These are phyloP conservation scores for Barnettozyma sp. DNA, from an alignment of 805 yeast genomes.

Conservation along the genomic window DNA sequence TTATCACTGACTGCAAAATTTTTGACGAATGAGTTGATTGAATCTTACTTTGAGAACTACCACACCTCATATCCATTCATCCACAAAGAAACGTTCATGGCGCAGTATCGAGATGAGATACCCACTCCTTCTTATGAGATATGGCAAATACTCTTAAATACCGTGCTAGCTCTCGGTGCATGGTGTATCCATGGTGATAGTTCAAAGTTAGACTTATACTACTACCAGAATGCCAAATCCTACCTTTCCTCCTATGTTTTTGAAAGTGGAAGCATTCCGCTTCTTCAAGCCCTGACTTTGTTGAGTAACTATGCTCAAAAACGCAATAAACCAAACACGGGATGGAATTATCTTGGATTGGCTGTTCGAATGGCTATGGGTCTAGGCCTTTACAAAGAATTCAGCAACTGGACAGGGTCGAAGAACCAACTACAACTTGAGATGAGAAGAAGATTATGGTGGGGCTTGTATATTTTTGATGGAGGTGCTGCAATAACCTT, in stretches of 20 bases:
- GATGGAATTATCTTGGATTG: conserved; percentile 61
- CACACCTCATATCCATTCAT: conserved; percentile 59
- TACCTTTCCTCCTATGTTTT: conserved; percentile 41
- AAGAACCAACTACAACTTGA: conserved; percentile 41
- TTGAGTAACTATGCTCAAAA: conserved; percentile 57
- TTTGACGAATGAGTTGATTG: conserved; percentile 32
- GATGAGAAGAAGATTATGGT: conserved; percentile 57
- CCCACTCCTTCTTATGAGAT: conserved; percentile 37
- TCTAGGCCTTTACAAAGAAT: conserved; percentile 53
- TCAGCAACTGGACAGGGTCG: conserved; percentile 33
- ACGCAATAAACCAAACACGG: conserved; percentile 59
- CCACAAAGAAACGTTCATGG: conserved; percentile 46
- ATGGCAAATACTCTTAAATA: conserved; percentile 49
- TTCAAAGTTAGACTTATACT: conserved; percentile 44
- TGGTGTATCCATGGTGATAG: conserved; percentile 57
- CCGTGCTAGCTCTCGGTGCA: conserved; percentile 60
- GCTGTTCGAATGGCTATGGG: conserved; percentile 64
- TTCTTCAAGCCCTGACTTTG: conserved; percentile 45
- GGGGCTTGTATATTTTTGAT: conserved; percentile 60
- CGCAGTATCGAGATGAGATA: conserved; percentile 36
- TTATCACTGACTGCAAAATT: conserved; percentile 25
- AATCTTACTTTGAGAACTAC: conserved; percentile 49
- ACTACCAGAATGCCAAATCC: conserved; percentile 47
- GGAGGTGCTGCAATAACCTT: conserved; percentile 57
- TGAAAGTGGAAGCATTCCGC: conserved; percentile 52